phyloP scores from a whole-genome alignment of 1,284 basidiomycete genomes.

The Anthracocystis setariae region DNA sequence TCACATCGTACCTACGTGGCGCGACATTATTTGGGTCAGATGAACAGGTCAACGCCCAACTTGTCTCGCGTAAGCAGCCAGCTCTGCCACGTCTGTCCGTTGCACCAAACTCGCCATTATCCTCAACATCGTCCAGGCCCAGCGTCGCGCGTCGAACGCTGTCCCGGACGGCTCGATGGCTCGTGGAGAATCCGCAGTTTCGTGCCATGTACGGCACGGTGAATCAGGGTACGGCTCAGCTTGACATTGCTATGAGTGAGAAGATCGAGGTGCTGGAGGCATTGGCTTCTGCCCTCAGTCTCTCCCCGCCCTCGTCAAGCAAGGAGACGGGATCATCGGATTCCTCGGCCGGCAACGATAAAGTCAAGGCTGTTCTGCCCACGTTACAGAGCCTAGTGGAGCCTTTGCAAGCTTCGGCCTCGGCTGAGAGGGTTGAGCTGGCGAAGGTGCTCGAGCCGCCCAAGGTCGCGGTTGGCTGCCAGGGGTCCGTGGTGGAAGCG shows the following conservation, averaged over 20 bases:
- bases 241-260: constrained; percentile 18
- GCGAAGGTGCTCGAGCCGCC: constrained; percentile 49
- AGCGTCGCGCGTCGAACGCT: constrained; percentile 25
- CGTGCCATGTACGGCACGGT: constrained; percentile 20
- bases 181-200: constrained; percentile 40
- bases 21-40: background rate
- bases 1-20: constrained; percentile 18
- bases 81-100: background rate
- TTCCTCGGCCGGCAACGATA: background rate
- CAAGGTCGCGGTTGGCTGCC: constrained; percentile 51
- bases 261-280: constrained; percentile 40
- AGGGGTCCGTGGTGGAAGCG: constrained; percentile 48
- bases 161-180: constrained; percentile 29
- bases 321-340: background rate
- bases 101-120: background rate
- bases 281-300: constrained; percentile 25
- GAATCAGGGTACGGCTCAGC: background rate
- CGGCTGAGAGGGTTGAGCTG: background rate
- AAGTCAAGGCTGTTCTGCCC: constrained; percentile 3
- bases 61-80: background rate
- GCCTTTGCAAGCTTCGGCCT: background rate
- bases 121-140: background rate
- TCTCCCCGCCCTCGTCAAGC: background rate
- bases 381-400: constrained; percentile 17
- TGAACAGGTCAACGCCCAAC: background rate